Percentiles rank a stretch among this genome's conserved stretches.
Evolutionary conservation across 2,329 filamentous ascomycete species (phyloP).

Genomic region (Xylariaceae sp.): DNA sequence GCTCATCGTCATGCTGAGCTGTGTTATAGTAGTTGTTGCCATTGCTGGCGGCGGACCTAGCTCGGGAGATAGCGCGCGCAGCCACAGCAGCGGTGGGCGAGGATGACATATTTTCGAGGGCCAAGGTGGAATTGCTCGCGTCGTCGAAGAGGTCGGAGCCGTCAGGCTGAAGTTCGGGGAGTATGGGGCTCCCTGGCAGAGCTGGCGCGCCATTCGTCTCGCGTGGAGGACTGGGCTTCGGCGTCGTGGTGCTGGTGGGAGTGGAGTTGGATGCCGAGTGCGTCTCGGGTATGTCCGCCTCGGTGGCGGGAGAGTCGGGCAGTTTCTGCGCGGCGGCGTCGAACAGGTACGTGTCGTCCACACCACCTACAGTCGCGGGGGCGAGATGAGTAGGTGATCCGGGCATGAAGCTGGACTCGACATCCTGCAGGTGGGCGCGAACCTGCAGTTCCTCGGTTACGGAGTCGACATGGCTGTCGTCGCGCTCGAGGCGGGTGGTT

Average conservation of each 20-base stretch:
- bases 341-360: conserved; percentile 55
- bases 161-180: conserved; percentile 3
- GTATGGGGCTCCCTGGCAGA: conserved; percentile 1
- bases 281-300: conserved; percentile 5
- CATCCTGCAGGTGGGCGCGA: conserved; percentile 51
- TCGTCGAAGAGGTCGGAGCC: conserved; percentile 6
- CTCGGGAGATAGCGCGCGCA: conserved; percentile 39
- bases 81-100: conserved; percentile 50
- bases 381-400: too few species aligned
- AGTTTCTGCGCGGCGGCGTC: conserved; percentile 34
- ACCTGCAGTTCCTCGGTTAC: conserved; percentile 44
- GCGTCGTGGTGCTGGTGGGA: conserved; percentile 3
- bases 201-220: background rate
- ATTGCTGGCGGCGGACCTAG: conserved; percentile 35
- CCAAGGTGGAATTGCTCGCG: conserved; percentile 36
- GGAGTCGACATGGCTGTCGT: conserved; percentile 37
- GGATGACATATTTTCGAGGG: conserved; percentile 46
- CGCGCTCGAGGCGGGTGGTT: conserved; percentile 20
- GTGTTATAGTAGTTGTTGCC: conserved; percentile 13
- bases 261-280: background rate
- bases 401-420: conserved; percentile 59
- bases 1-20: conserved; percentile 9
- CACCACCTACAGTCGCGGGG: conserved; percentile 40
- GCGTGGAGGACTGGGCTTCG: conserved; percentile 2
- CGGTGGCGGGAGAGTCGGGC: conserved; percentile 4